phyloP scores from a whole-genome alignment of 305 asterid genomes.

The Fraxinus albicans region DNA sequence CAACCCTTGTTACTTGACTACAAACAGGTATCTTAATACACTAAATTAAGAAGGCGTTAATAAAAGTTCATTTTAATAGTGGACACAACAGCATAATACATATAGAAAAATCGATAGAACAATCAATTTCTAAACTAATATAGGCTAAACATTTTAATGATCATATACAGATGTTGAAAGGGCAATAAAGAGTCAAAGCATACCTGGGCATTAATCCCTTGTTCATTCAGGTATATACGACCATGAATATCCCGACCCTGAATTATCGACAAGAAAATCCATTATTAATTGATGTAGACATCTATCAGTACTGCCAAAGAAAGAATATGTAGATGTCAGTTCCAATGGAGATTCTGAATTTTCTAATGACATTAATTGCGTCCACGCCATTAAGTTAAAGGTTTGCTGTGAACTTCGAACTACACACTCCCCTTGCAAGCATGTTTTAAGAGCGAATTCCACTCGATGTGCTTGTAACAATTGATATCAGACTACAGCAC shows the following conservation, averaged over 20 bases:
- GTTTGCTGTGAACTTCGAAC: not conserved
- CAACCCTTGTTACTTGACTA: not conserved
- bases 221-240: conserved; percentile 87
- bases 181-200: conserved; percentile 10
- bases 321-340: not conserved
- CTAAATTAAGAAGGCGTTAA: not conserved
- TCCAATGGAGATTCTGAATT: not conserved
- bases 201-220: conserved; percentile 98
- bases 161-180: not conserved
- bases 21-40: not conserved
- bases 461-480: not conserved
- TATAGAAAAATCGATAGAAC: not conserved
- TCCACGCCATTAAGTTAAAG: not conserved
- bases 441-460: not conserved
- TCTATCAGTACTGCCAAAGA: not conserved
- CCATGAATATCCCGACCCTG: conserved; percentile 88
- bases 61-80: not conserved
- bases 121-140: not conserved
- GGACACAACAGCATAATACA: not conserved
- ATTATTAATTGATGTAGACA: not conserved
- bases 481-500: not conserved
- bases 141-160: not conserved
- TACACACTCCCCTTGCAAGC: not conserved
- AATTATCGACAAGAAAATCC: conserved; percentile 20
- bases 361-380: not conserved